Percentiles rank a stretch among this genome's conserved stretches.
Conservation (phyloP, 805 yeast species). For the Saccharomycodes ludwigii region DNA sequence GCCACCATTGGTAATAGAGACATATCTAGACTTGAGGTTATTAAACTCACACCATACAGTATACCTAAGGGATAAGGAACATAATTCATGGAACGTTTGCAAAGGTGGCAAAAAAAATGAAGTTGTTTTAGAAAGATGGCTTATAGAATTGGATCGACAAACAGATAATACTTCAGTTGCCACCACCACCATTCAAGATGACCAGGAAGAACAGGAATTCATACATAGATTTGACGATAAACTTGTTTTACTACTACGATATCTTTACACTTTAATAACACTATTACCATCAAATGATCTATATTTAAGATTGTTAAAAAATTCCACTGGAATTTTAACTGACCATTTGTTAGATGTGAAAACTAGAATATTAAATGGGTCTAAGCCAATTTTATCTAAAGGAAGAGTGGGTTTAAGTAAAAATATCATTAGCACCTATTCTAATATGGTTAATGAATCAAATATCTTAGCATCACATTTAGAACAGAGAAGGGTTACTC, state of each 20-base stretch:
- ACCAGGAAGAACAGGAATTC: conserved; percentile 29
- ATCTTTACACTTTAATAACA: conserved; percentile 52
- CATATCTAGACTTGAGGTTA: conserved; percentile 56
- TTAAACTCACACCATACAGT: conserved; percentile 46
- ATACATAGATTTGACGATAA: conserved; percentile 62
- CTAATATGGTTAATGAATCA: conserved; percentile 25
- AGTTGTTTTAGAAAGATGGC: conserved; percentile 91
- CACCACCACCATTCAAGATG: conserved; percentile 24
- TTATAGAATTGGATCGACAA: conserved; percentile 50
- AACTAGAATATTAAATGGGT: conserved; percentile 61
- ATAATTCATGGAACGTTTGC: conserved; percentile 43
- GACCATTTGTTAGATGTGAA: conserved; percentile 34
- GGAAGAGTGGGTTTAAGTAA: conserved; percentile 81
- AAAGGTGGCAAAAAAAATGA: conserved; percentile 59
- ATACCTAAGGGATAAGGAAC: conserved; percentile 42
- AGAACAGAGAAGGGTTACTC: conserved; percentile 49
- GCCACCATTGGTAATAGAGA: conserved; percentile 81
- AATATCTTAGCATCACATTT: conserved; percentile 33
- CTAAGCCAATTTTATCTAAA: conserved; percentile 62
- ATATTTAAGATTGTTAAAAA: conserved; percentile 29
- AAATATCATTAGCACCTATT: conserved; percentile 33
- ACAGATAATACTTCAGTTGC: conserved; percentile 28
- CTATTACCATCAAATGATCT: conserved; percentile 64
- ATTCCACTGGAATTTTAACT: conserved; percentile 16
- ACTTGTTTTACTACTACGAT: conserved; percentile 60